Evolutionary conservation across 495 filamentous ascomycete species (phyloP), one percentile per base, ranked within the genome.

Genomic region (Xylaria grammica): DNA sequence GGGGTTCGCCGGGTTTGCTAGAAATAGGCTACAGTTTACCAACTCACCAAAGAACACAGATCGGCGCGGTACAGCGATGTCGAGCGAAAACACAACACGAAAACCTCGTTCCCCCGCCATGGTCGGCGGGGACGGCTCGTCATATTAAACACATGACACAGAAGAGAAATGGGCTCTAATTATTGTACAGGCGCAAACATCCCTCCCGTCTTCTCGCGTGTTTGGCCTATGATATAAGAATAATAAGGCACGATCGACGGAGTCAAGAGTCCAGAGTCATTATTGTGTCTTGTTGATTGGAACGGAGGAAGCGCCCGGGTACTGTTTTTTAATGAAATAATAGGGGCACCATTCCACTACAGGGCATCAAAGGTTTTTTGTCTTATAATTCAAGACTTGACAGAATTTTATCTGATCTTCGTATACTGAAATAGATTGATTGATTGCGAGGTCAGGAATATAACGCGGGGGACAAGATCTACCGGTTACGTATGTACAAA

Each of bases 161-260:
- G 30, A 19, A 19, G 10, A 30, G 13, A 10, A 13, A 54, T 19
- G 30, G 17, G n/a, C 19, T 51, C 27, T 6, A 36, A 36, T 38
- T 2, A 54, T 54, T 9, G 22, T 19, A 54, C 2, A 53, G 30
- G 51, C 19, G 32, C 20, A 19, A 54, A 36, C 5, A 19, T 9
- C 7, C 4, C n/a, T 34, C 11, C 6, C 7, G 13, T 11, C 30
- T 36, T 20, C 51, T 24, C 30, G 30, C 19, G 29, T 53, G 11
- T 34, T 53, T n/a, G 50, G 50, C 46, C 29, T 15, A n/a, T 50
- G 6, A 50, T 50, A n/a, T n/a, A n/a, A n/a, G n/a, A n/a, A n/a
- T n/a, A n/a, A n/a, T n/a, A n/a, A n/a, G n/a, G n/a, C n/a, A n/a
- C n/a, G n/a, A n/a, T n/a, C n/a, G n/a, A n/a, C n/a, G n/a, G n/a